Evolutionary conservation across 768 basidiomycete genomes (phyloP).

Genomic region (Auricularia auricula-judae): DNA sequence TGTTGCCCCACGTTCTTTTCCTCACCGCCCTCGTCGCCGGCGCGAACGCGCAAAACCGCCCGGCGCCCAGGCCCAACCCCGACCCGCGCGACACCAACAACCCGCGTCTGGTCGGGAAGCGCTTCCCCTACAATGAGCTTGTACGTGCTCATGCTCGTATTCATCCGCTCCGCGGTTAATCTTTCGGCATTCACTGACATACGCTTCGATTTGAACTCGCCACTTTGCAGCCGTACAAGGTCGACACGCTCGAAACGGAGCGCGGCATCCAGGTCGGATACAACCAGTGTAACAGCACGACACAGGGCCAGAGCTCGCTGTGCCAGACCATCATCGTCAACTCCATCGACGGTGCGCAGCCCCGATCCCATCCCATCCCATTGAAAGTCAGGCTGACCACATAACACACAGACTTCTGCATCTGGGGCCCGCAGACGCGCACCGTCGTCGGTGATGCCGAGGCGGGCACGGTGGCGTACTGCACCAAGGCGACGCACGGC

Average conservation of each 20-base stretch:
- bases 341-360: conserved; percentile 27
- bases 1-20: background rate
- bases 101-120: background rate
- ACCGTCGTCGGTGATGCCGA: conserved; percentile 56
- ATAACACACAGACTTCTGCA: conserved; percentile 45
- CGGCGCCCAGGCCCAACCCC: background rate
- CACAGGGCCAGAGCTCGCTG: conserved; percentile 44
- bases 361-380: conserved; percentile 15
- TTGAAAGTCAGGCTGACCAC: background rate
- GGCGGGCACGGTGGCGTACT: conserved; percentile 64
- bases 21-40: background rate
- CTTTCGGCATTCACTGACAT: too few relatives aligned
- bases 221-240: conserved; percentile 37
- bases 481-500: conserved; percentile 56
- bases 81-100: background rate
- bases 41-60: background rate
- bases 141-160: background rate
- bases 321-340: conserved; percentile 67
- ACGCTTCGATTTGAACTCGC: too few relatives aligned
- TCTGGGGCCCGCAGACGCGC: conserved; percentile 47
- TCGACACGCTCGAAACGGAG: conserved; percentile 24
- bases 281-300: conserved; percentile 57
- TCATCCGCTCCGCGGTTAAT: background rate
- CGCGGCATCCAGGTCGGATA: background rate
- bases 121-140: background rate